These are phyloP conservation scores for Alternaria viburni DNA, from an alignment of 2,329 filamentous ascomycete species.

Conservation along the genomic window DNA sequence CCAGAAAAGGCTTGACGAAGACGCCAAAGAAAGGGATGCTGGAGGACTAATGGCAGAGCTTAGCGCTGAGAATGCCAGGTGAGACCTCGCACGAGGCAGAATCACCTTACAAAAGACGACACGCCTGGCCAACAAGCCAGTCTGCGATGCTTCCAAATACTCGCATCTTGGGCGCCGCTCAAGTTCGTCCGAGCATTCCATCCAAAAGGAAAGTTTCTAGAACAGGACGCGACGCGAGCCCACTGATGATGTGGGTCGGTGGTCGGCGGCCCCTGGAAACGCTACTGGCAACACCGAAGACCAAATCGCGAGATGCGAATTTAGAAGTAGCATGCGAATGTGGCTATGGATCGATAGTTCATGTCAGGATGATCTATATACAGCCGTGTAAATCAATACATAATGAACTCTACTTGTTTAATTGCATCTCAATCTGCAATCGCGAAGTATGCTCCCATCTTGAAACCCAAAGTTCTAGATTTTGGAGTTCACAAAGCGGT, in stretches of 20 bases:
- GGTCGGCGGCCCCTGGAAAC: background rate
- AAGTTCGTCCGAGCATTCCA: slow-evolving; percentile 24
- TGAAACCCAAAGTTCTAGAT: slow-evolving; percentile 16
- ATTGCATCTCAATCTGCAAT: background rate
- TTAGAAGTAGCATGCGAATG: background rate
- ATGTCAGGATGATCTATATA: slow-evolving; percentile 1
- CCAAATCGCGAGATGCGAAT: slow-evolving; percentile 1
- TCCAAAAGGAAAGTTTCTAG: slow-evolving; percentile 2
- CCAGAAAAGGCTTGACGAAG: slow-evolving; percentile 74
- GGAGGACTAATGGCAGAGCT: slow-evolving; percentile 81
- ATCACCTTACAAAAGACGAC: slow-evolving; percentile 19
- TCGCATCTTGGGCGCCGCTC: slow-evolving; percentile 10
- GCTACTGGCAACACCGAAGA: background rate
- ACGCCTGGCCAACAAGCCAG: slow-evolving; percentile 14
- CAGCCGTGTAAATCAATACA: background rate
- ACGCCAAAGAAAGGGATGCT: slow-evolving; percentile 77
- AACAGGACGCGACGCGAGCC: slow-evolving; percentile 1
- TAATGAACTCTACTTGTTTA: background rate
- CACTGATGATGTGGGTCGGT: slow-evolving; percentile 6
- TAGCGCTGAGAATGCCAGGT: slow-evolving; percentile 84
- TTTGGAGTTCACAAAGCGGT: slow-evolving; percentile 8
- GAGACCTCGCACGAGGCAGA: slow-evolving; percentile 38
- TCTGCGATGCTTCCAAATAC: slow-evolving; percentile 13
- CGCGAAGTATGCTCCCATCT: background rate
- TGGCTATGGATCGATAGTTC: background rate